Evolutionary conservation across 75 land plant species (phyloP), one percentile per base, ranked within the genome.

Genomic region (Pinus tabuliformis): DNA sequence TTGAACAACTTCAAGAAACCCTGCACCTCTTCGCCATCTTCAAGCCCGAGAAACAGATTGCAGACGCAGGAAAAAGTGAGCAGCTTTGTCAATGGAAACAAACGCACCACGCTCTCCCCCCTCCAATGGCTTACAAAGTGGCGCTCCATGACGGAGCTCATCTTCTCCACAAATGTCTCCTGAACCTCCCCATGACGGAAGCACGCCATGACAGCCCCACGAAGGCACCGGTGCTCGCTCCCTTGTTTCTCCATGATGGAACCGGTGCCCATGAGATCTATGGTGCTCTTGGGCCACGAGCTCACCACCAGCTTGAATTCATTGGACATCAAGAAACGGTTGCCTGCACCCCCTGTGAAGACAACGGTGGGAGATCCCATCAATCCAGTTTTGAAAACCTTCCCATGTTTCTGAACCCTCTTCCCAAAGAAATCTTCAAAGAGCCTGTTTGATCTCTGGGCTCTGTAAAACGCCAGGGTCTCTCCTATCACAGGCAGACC

Each of bases 401-500:
- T 56, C 15, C 79, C 85, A 45, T 84, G 52, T n/a, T 84, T 79
- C 18, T 58, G 22, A 0, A 81, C 30, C 22, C 85, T 75, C 3
- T 82, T 81, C 28, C 74, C 73, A n/a, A 87, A 62, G 75, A 86
- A 83, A 14, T 81, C 89, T 33, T 81, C 86, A 42, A 62, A 89
- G 21, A 81, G 58, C 56, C 59, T 42, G 49, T 84, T 80, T 3
- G 24, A 60, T 42, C 66, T 62, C 37, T 71, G 79, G 3, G 80
- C 75, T 58, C 58, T 63, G 76, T 66, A 78, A 70, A 84, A 86
- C 17, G 79, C 73, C 60, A 73, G 60, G n/a, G 89, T 92, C 59
- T 85, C 94, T 52, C 86, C 94, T 33, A 90, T 83, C 81, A 79
- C 75, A 17, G 83, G 92, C 21, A 77, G 65, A 3, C 94, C 94